Evolutionary conservation across 1,139 yeast species (phyloP), one percentile per base, ranked within the genome.

Genomic region (Candida pseudocylindracea): DNA sequence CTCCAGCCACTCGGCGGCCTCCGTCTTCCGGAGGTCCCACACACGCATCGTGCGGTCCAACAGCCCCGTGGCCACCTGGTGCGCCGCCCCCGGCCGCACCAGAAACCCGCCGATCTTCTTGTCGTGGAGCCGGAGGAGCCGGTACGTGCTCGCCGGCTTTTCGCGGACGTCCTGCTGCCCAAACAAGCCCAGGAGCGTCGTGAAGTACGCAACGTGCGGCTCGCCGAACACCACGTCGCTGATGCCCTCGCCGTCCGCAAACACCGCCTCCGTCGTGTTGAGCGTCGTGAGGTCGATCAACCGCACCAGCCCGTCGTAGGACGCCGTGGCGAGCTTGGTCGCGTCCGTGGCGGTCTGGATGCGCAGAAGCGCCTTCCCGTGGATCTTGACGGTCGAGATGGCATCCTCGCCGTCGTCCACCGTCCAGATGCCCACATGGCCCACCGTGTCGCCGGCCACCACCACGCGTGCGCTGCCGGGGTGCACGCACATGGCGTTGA

Each of bases 31-130:
- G 30, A 83, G 51, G 49, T 88, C 98, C 95, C 94, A 88, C 1
- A 88, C 50, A 38, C 78, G 66, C 49, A 88, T 48, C 0, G 88
- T 66, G 40, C 96, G 57, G 46, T 88, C 98, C 33, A 88, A 58
- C 1, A 95, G 83, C 0, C 85, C 92, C 0, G 94, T 74, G 3
- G 88, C 91, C 3, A 83, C 60, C 40, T 76, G 78, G 38, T 66
- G 55, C 1, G 52, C 45, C 2, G 40, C 38, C 29, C 57, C 53
- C 1, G 96, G 96, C 43, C 80, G 81, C 15, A 80, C 64, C 1
- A 75, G 50, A 49, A 88, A 78, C 1, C 91, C 81, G 0, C 96
- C 96, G 36, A 85, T 81, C 46, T 88, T 88, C 47, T 85, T 83
- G 44, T 80, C 93, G 37, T 83, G 83, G 26, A 81, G 50, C 39